phyloP scores from a whole-genome alignment of 345 rosid species.

The Citrus hindsii region DNA sequence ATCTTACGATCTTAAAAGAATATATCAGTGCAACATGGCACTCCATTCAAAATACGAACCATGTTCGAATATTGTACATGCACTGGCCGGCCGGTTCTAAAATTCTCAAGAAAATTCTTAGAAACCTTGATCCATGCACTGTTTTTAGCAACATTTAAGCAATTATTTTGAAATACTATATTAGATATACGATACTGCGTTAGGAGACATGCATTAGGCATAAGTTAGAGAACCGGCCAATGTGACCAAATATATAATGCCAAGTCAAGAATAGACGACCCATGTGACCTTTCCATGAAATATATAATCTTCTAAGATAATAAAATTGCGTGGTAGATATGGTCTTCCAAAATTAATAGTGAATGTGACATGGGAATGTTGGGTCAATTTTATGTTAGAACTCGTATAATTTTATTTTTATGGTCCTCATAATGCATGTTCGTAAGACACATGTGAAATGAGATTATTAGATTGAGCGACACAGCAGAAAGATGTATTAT shows the following conservation, averaged over 20 bases:
- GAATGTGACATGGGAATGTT: not conserved
- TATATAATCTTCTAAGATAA: not conserved
- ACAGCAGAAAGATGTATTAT: no score
- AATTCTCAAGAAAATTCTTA: not conserved
- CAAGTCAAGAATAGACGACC: not conserved
- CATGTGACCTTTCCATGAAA: not conserved
- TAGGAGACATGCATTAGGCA: not conserved
- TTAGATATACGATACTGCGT: not conserved
- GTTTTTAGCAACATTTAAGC: not conserved
- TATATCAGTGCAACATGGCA: not conserved
- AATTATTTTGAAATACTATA: not conserved
- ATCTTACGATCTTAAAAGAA: not conserved
- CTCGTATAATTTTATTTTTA: not conserved
- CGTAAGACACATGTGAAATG: no score
- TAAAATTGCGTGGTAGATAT: not conserved
- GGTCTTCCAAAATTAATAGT: not conserved
- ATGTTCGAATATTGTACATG: conserved; percentile 1
- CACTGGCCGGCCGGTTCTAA: not conserved
- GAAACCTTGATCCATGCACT: not conserved
- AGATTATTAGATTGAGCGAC: no score
- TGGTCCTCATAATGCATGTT: no score
- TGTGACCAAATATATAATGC: not conserved
- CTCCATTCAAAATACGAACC: not conserved
- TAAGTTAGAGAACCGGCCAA: not conserved
- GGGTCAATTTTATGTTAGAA: not conserved